Base-by-base conservation (phyloP, 164 flowering plant genomes). In the Chloranthus sessilifolius region DNA sequence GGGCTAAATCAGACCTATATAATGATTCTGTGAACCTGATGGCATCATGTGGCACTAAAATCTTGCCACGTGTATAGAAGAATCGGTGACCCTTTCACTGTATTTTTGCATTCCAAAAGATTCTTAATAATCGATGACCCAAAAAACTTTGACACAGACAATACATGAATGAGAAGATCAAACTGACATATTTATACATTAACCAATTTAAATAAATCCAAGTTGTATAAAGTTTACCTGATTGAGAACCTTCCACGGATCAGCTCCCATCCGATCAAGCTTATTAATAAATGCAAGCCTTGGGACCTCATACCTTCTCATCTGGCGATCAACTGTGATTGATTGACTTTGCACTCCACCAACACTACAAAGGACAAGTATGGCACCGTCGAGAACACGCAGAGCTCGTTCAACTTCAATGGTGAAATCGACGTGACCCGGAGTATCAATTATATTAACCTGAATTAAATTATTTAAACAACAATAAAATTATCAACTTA, bases 331-430 rank as follows among this genome's bases (percentile, higher is more conserved):
- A 55, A 94, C 97, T 24, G 99, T 94, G 45, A 94, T 94, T 4
- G 99, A 94, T 60, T 94, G 99, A 67, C 99, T 94, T 60, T 94
- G 99, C 47, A 94, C 99, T 40, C 99, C 99, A 62, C 99, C 99
- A 62, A 94, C 99, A 70, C 99, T 89, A 66, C 99, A 94, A 25
- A 94, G 89, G 24, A 94, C 97, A 53, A 94, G 97, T 56, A 94
- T 81, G 52, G 99, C 99, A 56, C 99, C 99, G 66, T 94, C 99
- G 62, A 94, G 91, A 25, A 94, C 97, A 60, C 99, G 92, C 74
- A 94, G 74, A 47, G 99, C 99, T 63, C 99, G 82, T 72, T 94
- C 99, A 29, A 94, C 99, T 74, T 94, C 99, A 71, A 94, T 89
- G 3, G 99, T 94, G 65, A 94, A 94, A 66, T 94, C 99, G 26